Evolutionary conservation across 1,139 yeast genomes (phyloP), one percentile per base, ranked within the genome.

Genomic region (Kodamaea plutei): DNA sequence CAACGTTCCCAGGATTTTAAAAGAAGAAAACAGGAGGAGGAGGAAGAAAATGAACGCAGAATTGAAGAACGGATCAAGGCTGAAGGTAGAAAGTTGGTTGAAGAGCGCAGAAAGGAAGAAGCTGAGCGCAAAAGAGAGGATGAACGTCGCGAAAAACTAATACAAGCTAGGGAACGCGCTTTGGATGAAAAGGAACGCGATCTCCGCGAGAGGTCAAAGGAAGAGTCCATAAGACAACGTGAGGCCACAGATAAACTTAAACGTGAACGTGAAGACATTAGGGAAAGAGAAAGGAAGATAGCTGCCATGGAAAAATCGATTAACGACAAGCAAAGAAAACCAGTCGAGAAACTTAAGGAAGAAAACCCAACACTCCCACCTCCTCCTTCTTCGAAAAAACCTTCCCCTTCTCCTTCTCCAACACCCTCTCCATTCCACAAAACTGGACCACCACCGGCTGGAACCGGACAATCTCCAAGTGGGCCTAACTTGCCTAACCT

Each of bases 131-230:
- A 26, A 16, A 28, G 27, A 9, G 17, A 30, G 20, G 29, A 27
- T n/a, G 17, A 13, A 5, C 26, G 12, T 15, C 23, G 34, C 8
- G 33, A 38, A 26, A 31, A 30, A 25, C 35, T 31, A 15, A 33
- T 35, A 14, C 33, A 30, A 4, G 39, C 35, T 6, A 31, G 39
- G 25, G 47, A 47, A 31, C 28, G 26, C 5, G 41, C 36, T 15
- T 31, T 39, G 10, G 40, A 40, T 19, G 40, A 38, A 17, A 30
- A 31, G 13, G 44, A 40, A 18, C 30, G 30, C 9, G 37, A 31
- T 14, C 55, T 18, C 40, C 67, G 16, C 69, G 73, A 27, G 51
- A 54, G 13, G 53, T 54, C 29, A 43, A 40, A 12, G 17, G 25
- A 31, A 55, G 6, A 57, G 56, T 23, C 41, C 53, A 10, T 47